Percentiles rank a stretch among this genome's conserved stretches.
Evolutionary conservation across 257 asterid genomes (phyloP).

Genomic region (Solanum chaucha): DNA sequence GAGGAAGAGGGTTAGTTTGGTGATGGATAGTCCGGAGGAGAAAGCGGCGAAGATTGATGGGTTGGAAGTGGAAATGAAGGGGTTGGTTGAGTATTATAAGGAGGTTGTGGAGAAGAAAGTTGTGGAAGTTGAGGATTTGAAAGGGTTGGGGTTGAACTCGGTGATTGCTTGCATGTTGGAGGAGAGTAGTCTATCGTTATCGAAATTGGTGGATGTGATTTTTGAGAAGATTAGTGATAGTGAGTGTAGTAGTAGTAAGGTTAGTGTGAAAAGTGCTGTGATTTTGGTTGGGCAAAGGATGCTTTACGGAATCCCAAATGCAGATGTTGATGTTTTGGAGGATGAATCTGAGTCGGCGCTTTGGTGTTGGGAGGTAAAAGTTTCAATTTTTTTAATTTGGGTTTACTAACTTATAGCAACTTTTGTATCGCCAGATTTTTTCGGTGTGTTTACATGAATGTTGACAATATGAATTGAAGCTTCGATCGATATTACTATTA

Average conservation of each 20-base stretch:
- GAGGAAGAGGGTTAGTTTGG: constrained; percentile 20
- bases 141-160: constrained; percentile 22
- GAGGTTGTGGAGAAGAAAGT: constrained; percentile 20
- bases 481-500: neutral
- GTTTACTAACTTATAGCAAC: neutral
- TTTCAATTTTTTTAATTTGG: neutral
- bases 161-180: constrained; percentile 65
- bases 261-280: constrained; percentile 60
- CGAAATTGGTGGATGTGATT: constrained; percentile 56
- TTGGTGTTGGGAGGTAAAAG: constrained; percentile 94
- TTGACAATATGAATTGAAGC: neutral
- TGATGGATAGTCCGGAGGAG: constrained; percentile 23
- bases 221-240: constrained; percentile 33
- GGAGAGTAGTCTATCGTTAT: constrained; percentile 66
- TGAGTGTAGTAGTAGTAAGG: constrained; percentile 22
- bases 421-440: neutral
- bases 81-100: constrained; percentile 33
- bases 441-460: neutral
- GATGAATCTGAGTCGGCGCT: constrained; percentile 66
- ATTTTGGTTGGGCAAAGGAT: constrained; percentile 63
- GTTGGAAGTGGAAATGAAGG: constrained; percentile 42
- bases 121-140: constrained; percentile 17
- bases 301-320: constrained; percentile 47
- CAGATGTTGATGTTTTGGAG: constrained; percentile 83
- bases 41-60: constrained; percentile 28